Base-by-base conservation (phyloP, 257 asterid genomes). In the Apocynum venetum region DNA sequence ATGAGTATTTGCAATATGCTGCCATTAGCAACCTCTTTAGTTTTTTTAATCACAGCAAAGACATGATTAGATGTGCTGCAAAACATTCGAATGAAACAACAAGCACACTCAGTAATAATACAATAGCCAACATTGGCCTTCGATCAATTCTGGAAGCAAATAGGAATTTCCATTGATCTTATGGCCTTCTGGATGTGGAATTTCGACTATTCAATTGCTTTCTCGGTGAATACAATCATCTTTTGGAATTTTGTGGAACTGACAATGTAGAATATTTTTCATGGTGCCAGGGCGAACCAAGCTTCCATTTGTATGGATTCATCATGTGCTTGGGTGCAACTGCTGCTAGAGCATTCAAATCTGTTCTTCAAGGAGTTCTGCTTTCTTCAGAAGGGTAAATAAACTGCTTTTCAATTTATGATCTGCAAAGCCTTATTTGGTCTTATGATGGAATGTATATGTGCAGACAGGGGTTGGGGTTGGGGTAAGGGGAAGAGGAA, bases 281-380 rank as follows among this genome's bases (percentile, higher is more conserved):
- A 4, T 85, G 79, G 63, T 88, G 84, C 82, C 84, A 92, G 98
- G 98, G 98, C 4, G 98, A 92, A 74, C 98, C 98, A 35, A 89
- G 90, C 84, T 95, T 95, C 89, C 96, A 95, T 79, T 82, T 93
- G 77, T 95, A 83, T 71, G 98, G 98, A 81, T 95, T 95, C 79
- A 84, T 95, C 51, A 95, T 91, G 97, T 95, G 98, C 82, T 78
- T 92, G 77, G 78, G 97, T 71, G 98, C 98, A 49, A 95, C 98
- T 70, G 98, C 98, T 63, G 98, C 98, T 6, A 89, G 98, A 64
- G 98, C 98, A n/a, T 92, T 92, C 86, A 95, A 95, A 88, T 92
- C 98, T 12, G 98, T 92, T 79, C 98, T 95, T 83, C 98, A 95
- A 71, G 97, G 98, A 38, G 89, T 92, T 71, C 96, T 95, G 60